These are phyloP conservation scores for Botrytis fragariae DNA, from an alignment of 2,329 filamentous ascomycete genomes.

Conservation along the genomic window DNA sequence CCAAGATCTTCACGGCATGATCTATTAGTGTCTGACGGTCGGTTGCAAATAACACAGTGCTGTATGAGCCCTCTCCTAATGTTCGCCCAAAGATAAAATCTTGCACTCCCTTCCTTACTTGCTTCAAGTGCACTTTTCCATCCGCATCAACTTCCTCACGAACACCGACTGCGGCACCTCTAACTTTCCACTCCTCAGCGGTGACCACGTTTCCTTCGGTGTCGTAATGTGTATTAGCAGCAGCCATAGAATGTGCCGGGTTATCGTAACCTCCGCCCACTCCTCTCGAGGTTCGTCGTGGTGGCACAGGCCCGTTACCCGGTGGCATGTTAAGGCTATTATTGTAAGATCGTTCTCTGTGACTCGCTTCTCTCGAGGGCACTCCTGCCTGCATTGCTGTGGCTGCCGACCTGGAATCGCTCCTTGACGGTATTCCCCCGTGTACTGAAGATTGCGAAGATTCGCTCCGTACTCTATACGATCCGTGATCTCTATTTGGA, in stretches of 20 bases:
- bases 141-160: constrained; percentile 81
- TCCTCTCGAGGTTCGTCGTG: constrained; percentile 73
- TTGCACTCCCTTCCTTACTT: constrained; percentile 94
- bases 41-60: constrained; percentile 87
- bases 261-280: constrained; percentile 56
- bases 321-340: constrained; percentile 51
- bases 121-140: constrained; percentile 75
- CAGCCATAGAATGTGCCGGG: constrained; percentile 31
- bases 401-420: constrained; percentile 58
- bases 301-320: constrained; percentile 64
- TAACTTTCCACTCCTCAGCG: constrained; percentile 94
- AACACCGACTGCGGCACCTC: constrained; percentile 81
- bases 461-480: constrained; percentile 57
- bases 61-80: constrained; percentile 95
- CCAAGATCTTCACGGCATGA: constrained; percentile 96
- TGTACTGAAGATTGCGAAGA: constrained; percentile 57
- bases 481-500: constrained; percentile 41
- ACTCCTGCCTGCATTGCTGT: constrained; percentile 58
- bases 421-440: constrained; percentile 51
- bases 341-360: constrained; percentile 67
- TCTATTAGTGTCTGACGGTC: constrained; percentile 93
- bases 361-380: constrained; percentile 66
- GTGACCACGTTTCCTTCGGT: constrained; percentile 56
- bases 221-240: constrained; percentile 47
- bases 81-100: constrained; percentile 93